Conservation (phyloP, 2,329 filamentous ascomycete genomes). For the Immersiporthe knoxdaviesiana region DNA sequence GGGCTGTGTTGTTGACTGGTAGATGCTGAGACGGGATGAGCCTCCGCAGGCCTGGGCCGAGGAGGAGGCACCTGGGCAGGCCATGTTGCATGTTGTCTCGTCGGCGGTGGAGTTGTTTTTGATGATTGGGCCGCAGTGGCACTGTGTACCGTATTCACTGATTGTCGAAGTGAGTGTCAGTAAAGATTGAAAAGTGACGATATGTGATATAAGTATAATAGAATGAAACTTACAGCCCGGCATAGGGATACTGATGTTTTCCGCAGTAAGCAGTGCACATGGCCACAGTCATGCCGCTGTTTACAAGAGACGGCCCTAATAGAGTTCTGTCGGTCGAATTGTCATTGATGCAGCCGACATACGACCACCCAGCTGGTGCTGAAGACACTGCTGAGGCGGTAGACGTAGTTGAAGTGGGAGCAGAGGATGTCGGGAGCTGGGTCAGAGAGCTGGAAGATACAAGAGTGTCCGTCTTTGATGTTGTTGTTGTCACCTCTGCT, state of each 20-base stretch:
- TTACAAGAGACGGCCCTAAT: slow-evolving; percentile 26
- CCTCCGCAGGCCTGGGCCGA: slow-evolving; percentile 29
- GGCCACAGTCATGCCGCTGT: slow-evolving; percentile 29
- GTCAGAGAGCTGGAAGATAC: background rate
- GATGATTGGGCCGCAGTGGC: slow-evolving; percentile 34
- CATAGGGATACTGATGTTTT: slow-evolving; percentile 26
- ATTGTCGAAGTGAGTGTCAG: background rate
- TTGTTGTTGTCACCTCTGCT: background rate
- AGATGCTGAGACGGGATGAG: slow-evolving; percentile 25
- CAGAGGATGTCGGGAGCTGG: background rate
- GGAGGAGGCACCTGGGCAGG: slow-evolving; percentile 41
- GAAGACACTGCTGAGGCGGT: slow-evolving; percentile 1
- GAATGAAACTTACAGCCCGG: slow-evolving; percentile 23
- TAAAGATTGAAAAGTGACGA: no score
- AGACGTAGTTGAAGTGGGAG: background rate
- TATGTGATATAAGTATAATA: no score
- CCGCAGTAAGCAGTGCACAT: slow-evolving; percentile 28
- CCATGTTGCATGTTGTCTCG: slow-evolving; percentile 44
- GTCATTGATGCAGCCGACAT: slow-evolving; percentile 28
- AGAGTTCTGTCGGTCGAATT: slow-evolving; percentile 30
- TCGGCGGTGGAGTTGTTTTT: slow-evolving; percentile 34
- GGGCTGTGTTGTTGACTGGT: slow-evolving; percentile 26
- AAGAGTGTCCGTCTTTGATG: background rate
- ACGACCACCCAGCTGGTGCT: slow-evolving; percentile 9
- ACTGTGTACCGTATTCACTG: slow-evolving; percentile 31